Evolutionary conservation across 352 stramenopile genomes (phyloP).

Genomic region (Pythium myriotylum): DNA sequence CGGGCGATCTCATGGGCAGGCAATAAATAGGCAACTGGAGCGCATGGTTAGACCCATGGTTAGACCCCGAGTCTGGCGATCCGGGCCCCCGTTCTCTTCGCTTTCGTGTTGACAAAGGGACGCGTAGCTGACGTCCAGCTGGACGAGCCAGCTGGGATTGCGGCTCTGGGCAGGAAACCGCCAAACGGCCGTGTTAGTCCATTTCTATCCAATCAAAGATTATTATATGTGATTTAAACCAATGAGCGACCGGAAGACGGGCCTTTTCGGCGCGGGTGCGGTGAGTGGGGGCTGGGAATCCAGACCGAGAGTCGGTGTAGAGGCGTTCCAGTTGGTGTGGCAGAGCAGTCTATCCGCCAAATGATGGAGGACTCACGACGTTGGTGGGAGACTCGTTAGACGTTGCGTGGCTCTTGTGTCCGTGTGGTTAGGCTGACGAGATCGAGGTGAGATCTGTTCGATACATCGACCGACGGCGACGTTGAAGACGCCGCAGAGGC

Average conservation of each 20-base stretch:
- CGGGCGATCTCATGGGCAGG: background rate
- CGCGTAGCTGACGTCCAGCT: conserved; percentile 12
- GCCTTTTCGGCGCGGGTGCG: conserved; percentile 3
- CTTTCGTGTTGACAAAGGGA: conserved; percentile 11
- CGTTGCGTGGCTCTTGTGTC: too few species aligned
- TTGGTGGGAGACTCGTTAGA: background rate
- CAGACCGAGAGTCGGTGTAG: conserved; percentile 19
- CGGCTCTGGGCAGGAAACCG: conserved; percentile 4
- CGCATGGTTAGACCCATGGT: background rate
- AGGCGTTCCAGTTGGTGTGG: conserved; percentile 19
- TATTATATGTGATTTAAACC: background rate
- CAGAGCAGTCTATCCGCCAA: background rate
- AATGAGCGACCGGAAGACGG: conserved; percentile 7
- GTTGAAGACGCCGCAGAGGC: too few species aligned
- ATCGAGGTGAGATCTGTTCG: too few species aligned
- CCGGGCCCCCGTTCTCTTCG: background rate
- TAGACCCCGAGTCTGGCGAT: conserved; percentile 11
- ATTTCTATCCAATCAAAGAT: conserved; percentile 15
- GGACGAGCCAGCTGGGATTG: conserved; percentile 13
- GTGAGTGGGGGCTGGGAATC: background rate
- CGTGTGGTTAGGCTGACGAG: too few species aligned
- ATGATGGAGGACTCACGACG: background rate
- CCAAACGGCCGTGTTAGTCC: conserved; percentile 7
- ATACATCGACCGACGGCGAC: too few species aligned
- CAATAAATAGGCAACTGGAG: conserved; percentile 12